A percentile compares a stretch with the other conserved stretches of the same genome.
Conservation (phyloP, 176 grass and related monocot species). For the Ananas comosus region DNA sequence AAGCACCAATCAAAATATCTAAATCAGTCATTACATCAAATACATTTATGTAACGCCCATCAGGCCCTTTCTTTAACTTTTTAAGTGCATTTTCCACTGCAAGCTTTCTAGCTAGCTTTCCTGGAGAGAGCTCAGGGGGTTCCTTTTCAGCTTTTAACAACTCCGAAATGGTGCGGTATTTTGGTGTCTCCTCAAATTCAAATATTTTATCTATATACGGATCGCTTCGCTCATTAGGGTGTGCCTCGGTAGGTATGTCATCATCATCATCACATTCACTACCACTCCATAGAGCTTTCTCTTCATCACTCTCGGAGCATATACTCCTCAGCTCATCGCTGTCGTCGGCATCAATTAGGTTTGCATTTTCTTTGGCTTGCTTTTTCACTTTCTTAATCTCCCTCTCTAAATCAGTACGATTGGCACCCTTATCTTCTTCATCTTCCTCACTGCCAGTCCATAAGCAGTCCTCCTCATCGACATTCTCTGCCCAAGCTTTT, state of each 20-base stretch:
- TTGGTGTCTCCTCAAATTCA: slow-evolving; percentile 89
- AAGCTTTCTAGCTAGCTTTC: slow-evolving; percentile 87
- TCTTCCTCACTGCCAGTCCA: slow-evolving; percentile 91
- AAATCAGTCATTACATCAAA: slow-evolving; percentile 90
- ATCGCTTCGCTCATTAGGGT: slow-evolving; percentile 65
- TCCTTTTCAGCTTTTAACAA: slow-evolving; percentile 75
- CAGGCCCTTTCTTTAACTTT: slow-evolving; percentile 87
- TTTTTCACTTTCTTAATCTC: slow-evolving; percentile 87
- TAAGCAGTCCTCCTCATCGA: slow-evolving; percentile 79
- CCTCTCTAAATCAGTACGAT: slow-evolving; percentile 49
- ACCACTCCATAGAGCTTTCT: slow-evolving; percentile 82
- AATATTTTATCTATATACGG: slow-evolving; percentile 86
- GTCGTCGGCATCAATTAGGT: slow-evolving; percentile 75
- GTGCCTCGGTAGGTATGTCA: slow-evolving; percentile 62
- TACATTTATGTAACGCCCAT: slow-evolving; percentile 70
- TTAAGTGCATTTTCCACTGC: slow-evolving; percentile 95
- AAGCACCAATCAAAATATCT: slow-evolving; percentile 92
- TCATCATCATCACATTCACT: slow-evolving; percentile 66
- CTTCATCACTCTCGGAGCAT: slow-evolving; percentile 75
- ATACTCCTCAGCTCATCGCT: slow-evolving; percentile 84
- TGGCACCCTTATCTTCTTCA: slow-evolving; percentile 29
- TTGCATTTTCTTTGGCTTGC: slow-evolving; percentile 55
- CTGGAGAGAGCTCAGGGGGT: slow-evolving; percentile 78
- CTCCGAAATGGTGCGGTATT: slow-evolving; percentile 71
- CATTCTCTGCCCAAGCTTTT: slow-evolving; percentile 71